phyloP scores from a whole-genome alignment of 73 alveolate species.

The Symbiodinium pilosum region DNA sequence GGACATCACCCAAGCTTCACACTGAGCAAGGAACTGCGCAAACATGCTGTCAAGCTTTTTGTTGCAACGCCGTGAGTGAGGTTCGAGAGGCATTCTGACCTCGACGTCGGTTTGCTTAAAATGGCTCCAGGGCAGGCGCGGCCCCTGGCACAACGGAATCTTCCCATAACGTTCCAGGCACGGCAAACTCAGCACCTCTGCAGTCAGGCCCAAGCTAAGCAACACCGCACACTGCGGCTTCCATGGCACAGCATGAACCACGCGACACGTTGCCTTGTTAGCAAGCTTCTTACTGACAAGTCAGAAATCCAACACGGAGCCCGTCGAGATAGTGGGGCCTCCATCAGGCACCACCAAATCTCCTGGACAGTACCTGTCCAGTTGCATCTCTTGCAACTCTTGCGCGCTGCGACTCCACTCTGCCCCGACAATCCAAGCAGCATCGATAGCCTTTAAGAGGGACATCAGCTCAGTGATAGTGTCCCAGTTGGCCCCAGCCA shows the following conservation, averaged over 20 bases:
- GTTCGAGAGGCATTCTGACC: not conserved
- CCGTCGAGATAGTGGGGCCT: not conserved
- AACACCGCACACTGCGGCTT: not conserved
- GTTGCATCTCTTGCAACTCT: not conserved
- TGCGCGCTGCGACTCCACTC: not conserved
- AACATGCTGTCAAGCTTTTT: not conserved
- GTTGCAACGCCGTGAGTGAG: not conserved
- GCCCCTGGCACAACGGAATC: not conserved
- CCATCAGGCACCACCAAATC: not conserved
- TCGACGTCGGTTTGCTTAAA: not conserved
- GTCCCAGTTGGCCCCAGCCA: not conserved
- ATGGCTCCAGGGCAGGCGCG: not conserved
- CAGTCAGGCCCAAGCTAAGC: not conserved
- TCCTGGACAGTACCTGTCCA: not conserved
- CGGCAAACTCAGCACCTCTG: not conserved
- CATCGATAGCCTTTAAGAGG: not conserved
- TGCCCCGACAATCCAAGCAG: not conserved
- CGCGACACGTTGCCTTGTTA: not conserved
- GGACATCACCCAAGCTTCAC: not conserved
- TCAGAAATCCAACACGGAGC: not conserved
- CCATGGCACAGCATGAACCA: not conserved
- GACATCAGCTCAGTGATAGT: not conserved
- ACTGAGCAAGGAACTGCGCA: not conserved
- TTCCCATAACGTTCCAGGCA: not conserved
- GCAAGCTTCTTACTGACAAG: not conserved